A percentile compares a stretch with the other conserved stretches of the same genome.
phyloP scores from a whole-genome alignment of 2,329 filamentous ascomycete species.

The Hypoxylon rubiginosum region DNA sequence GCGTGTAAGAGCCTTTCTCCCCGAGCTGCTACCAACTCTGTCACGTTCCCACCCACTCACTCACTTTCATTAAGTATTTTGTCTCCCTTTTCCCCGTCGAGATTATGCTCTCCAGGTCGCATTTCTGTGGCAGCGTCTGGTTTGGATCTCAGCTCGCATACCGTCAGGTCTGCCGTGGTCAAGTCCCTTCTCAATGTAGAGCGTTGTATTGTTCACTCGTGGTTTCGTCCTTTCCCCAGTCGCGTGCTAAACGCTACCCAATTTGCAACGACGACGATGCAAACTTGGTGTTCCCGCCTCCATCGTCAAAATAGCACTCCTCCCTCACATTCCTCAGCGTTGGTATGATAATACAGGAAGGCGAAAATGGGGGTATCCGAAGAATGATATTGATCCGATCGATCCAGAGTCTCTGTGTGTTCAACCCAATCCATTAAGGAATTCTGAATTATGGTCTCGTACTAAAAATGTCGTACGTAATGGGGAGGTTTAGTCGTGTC shows the following conservation, averaged over 20 bases:
- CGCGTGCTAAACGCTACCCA: slow-evolving; percentile 6
- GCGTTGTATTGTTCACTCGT: slow-evolving; percentile 31
- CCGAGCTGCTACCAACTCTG: slow-evolving; percentile 20
- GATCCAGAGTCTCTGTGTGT: slow-evolving; percentile 33
- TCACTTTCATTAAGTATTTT: slow-evolving; percentile 5
- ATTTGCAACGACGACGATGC: slow-evolving; percentile 18
- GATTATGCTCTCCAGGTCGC: slow-evolving; percentile 6
- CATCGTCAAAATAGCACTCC: slow-evolving; percentile 39
- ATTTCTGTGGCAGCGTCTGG: slow-evolving; percentile 5
- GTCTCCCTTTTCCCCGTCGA: slow-evolving; percentile 14
- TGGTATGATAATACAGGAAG: slow-evolving; percentile 38
- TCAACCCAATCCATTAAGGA: slow-evolving; percentile 32
- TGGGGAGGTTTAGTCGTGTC: slow-evolving; percentile 46
- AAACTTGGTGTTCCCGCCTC: slow-evolving; percentile 19
- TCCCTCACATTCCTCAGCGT: slow-evolving; percentile 31
- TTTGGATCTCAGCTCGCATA: slow-evolving; percentile 8
- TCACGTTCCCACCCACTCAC: slow-evolving; percentile 26
- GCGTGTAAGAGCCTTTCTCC: slow-evolving; percentile 1
- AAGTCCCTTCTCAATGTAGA: slow-evolving; percentile 27
- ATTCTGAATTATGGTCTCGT: slow-evolving; percentile 16
- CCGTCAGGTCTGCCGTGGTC: slow-evolving; percentile 14
- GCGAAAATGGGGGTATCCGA: slow-evolving; percentile 40
- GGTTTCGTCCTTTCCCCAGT: slow-evolving; percentile 30
- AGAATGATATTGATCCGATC: slow-evolving; percentile 42
- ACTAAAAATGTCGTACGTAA: slow-evolving; percentile 40